Conservation (phyloP, 805 yeast species). For the Clavispora vitiphila region DNA sequence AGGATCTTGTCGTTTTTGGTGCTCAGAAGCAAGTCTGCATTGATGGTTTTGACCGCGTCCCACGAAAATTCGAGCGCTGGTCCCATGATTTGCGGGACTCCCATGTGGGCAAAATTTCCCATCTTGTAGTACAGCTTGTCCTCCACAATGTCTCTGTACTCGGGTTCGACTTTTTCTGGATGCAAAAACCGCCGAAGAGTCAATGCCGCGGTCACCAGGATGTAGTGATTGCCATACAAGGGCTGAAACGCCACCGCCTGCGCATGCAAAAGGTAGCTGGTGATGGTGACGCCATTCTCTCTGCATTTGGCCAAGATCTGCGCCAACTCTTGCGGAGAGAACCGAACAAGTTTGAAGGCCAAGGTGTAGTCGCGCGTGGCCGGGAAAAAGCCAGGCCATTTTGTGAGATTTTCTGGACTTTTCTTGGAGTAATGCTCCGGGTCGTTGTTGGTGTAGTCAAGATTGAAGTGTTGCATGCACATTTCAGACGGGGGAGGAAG, state of each 20-base stretch:
- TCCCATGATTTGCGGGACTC: constrained; percentile 25
- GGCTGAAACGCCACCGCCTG: constrained; percentile 26
- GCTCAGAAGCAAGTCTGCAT: constrained; percentile 14
- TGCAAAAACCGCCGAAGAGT: constrained; percentile 25
- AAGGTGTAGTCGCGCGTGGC: constrained; percentile 10
- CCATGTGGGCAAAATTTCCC: constrained; percentile 32
- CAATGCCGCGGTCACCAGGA: constrained; percentile 26
- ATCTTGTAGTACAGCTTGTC: constrained; percentile 20
- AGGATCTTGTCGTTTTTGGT: constrained; percentile 21
- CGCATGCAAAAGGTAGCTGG: constrained; percentile 25
- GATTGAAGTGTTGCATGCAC: constrained; percentile 20
- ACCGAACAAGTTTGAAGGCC: constrained; percentile 24
- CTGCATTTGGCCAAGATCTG: constrained; percentile 24
- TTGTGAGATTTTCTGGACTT: constrained; percentile 7
- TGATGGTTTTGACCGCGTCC: constrained; percentile 24
- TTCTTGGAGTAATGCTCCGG: constrained; percentile 20
- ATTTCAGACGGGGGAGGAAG: constrained; percentile 34
- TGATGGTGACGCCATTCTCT: constrained; percentile 25
- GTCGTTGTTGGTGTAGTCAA: constrained; percentile 24
- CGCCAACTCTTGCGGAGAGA: constrained; percentile 21
- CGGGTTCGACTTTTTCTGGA: constrained; percentile 7
- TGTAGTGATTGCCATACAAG: constrained; percentile 22
- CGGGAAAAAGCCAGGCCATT: constrained; percentile 31
- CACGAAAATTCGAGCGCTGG: constrained; percentile 30
- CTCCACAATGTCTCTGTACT: constrained; percentile 15